Evolutionary conservation across 148 eudicot species (phyloP), one percentile per base, ranked within the genome.

Genomic region (Diospyros lotus): DNA sequence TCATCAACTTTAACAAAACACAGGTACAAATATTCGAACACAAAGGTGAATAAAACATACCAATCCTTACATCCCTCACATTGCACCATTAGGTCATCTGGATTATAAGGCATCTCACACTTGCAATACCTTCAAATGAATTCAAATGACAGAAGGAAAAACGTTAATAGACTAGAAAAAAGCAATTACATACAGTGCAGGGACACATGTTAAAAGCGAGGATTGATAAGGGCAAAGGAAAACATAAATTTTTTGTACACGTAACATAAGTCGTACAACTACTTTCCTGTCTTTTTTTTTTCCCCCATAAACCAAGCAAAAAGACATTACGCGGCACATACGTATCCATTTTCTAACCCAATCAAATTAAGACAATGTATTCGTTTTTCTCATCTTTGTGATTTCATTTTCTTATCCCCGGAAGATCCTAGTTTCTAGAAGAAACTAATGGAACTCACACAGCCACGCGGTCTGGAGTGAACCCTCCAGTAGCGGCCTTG

Each of bases 81-180:
- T 76, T 88, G 91, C 79, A 88, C 89, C 91, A 88, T 88, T 18
- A 88, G 83, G 75, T 88, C 91, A 72, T 88, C 91, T 8, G 91
- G 91, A 18, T 88, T 88, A 68, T 88, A 88, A 4, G 89, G 89
- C 91, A 85, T 85, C 87, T 88, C 91, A 51, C 91, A 88, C 69
- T 85, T 88, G 76, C 91, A 88, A 50, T 88, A 88, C 79, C 91
- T 85, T 77, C 75, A 80, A 79, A 43, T 7, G 3, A 65, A 73
- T 61, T 44, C 45, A 64, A 58, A 55, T 18, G n/a, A 76, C 60
- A 48, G 43, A 66, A 55, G 39, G 15, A 38, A 68, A 59, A 3
- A 28, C 28, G 17, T 11, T 39, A 68, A 45, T 12, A 3, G 8
- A 78, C 28, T n/a, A 54, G 3, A 12, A 41, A 46, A 63, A 14